phyloP scores from a whole-genome alignment of 129 eudicot genomes.

The Flaveria ramosissima region DNA sequence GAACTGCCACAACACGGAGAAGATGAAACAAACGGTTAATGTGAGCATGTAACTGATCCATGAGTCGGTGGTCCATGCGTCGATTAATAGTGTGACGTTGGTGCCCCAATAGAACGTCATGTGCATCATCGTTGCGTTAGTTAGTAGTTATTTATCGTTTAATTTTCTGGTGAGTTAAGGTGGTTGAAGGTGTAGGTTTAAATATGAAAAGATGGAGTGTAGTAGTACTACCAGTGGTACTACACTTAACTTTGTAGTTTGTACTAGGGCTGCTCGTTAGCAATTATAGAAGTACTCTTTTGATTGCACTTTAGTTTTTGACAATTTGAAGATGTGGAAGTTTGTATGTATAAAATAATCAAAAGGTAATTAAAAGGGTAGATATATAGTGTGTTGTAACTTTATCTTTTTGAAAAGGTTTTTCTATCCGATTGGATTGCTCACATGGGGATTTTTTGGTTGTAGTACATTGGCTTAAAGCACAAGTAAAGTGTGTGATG shows the following conservation, averaged over 20 bases:
- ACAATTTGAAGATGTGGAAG: not conserved
- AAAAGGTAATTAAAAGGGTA: not conserved
- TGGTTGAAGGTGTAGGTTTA: conserved; percentile 22
- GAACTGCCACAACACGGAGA: conserved; percentile 73
- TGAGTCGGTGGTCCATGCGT: conserved; percentile 70
- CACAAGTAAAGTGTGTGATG: not conserved
- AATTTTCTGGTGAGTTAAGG: not conserved
- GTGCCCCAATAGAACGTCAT: conserved; percentile 93
- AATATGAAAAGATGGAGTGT: conserved; percentile 25
- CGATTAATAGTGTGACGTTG: conserved; percentile 57
- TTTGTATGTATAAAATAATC: not conserved
- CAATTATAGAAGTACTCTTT: not conserved
- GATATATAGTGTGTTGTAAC: not conserved
- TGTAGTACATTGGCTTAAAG: not conserved
- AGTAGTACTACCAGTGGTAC: conserved; percentile 41
- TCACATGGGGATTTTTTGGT: not conserved
- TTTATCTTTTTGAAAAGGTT: not conserved
- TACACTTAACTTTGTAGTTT: conserved; percentile 38
- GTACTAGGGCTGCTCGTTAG: not conserved
- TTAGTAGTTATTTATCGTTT: not conserved
- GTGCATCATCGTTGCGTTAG: conserved; percentile 66
- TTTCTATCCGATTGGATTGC: not conserved
- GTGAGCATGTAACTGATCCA: conserved; percentile 52
- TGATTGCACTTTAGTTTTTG: not conserved
- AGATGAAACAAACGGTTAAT: conserved; percentile 45